Percentiles rank a stretch among this genome's conserved stretches.
These are phyloP conservation scores for Fusarium sp. DNA, from an alignment of 2,329 filamentous ascomycete species.

Conservation along the genomic window DNA sequence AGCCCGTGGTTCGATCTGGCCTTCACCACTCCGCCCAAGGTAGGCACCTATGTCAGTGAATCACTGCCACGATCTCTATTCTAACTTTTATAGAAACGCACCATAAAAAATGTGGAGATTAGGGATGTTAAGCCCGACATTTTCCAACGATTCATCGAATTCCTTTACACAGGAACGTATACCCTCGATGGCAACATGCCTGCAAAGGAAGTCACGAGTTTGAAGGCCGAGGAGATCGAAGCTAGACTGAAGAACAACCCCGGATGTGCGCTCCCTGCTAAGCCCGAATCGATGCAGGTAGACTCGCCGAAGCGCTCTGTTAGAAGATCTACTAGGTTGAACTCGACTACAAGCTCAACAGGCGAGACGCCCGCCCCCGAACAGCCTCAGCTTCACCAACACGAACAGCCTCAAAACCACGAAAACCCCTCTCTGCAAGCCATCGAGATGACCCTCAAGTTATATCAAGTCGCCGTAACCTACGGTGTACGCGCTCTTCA, in stretches of 20 bases:
- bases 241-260: conserved; percentile 8
- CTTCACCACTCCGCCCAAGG: conserved; percentile 45
- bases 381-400: not conserved
- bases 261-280: not conserved
- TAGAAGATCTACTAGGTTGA: conserved; percentile 14
- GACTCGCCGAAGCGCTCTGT: not conserved
- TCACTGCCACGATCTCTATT: not conserved
- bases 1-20: conserved; percentile 49
- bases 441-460: conserved; percentile 29
- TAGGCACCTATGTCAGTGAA: not conserved
- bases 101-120: conserved; percentile 34
- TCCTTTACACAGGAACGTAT: conserved; percentile 49
- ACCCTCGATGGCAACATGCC: conserved; percentile 1
- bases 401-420: not conserved
- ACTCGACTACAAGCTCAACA: not conserved
- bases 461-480: conserved; percentile 53
- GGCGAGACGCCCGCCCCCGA: not conserved
- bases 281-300: not conserved
- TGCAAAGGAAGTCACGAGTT: not conserved
- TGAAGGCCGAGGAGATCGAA: conserved; percentile 11
- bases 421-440: not conserved
- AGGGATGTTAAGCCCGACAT: conserved; percentile 48
- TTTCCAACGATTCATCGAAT: conserved; percentile 47
- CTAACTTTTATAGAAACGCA: conserved; percentile 7
- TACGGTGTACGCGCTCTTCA: conserved; percentile 50